Conservation (phyloP, 306 rosid species). For the Rosa lucieae region DNA sequence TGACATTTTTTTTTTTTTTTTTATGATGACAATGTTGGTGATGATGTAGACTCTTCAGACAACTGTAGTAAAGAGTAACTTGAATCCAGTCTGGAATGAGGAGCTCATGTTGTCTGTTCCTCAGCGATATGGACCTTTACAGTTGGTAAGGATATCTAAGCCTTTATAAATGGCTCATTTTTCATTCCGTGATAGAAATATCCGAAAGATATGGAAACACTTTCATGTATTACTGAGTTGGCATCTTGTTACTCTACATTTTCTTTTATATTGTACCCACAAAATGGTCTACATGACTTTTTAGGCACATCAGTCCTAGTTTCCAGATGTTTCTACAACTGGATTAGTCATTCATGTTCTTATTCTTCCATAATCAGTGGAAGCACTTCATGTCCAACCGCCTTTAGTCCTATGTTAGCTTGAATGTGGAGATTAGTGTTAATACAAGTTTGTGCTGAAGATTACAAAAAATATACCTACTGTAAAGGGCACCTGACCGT, state of each 20-base stretch:
- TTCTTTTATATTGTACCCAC: not conserved
- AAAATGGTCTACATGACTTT: not conserved
- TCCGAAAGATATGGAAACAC: not conserved
- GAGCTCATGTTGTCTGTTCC: constrained; percentile 98
- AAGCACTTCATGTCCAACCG: not conserved
- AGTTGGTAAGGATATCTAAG: constrained; percentile 61
- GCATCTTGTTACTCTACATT: not conserved
- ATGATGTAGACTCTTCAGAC: constrained; percentile 69
- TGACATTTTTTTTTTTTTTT: not conserved
- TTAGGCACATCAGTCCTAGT: not conserved
- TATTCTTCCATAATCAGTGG: not conserved
- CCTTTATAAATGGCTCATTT: not conserved
- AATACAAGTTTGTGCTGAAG: not conserved
- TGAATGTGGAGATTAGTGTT: not conserved
- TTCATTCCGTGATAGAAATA: not conserved
- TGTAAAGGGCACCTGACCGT: not conserved
- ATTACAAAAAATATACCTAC: not conserved
- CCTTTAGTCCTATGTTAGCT: not conserved
- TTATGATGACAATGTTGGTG: constrained; percentile 27
- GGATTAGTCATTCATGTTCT: not conserved
- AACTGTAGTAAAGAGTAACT: constrained; percentile 58
- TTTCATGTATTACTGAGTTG: not conserved
- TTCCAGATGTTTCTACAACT: not conserved
- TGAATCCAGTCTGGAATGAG: constrained; percentile 99
- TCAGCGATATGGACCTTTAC: constrained; percentile 63